phyloP scores from a whole-genome alignment of 2,329 filamentous ascomycete genomes.

The Monosporascus sp. region DNA sequence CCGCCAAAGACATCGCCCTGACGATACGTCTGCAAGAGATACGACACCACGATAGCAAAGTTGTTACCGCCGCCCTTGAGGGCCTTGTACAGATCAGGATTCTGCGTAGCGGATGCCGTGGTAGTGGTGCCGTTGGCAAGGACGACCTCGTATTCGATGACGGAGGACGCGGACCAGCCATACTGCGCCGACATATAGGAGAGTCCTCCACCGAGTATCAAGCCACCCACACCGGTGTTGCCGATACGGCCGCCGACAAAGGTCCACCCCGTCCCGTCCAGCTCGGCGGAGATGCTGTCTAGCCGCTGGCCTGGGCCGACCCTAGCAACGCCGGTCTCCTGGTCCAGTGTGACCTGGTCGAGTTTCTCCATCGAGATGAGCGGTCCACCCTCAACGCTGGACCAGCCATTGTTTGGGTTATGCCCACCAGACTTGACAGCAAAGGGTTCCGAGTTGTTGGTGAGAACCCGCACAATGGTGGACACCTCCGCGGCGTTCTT shows the following conservation, averaged over 20 bases:
- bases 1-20: constrained; percentile 39
- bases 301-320: constrained; percentile 43
- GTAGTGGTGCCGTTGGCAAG: constrained; percentile 44
- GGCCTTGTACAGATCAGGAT: constrained; percentile 46
- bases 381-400: constrained; percentile 43
- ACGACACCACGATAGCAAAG: constrained; percentile 45
- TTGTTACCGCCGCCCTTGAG: constrained; percentile 54
- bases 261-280: constrained; percentile 38
- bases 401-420: constrained; percentile 47
- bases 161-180: constrained; percentile 47
- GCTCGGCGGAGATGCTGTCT: constrained; percentile 32
- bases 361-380: constrained; percentile 43
- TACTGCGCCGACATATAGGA: constrained; percentile 46
- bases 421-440: constrained; percentile 55
- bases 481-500: constrained; percentile 47
- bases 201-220: constrained; percentile 49
- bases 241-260: constrained; percentile 40
- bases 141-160: constrained; percentile 47
- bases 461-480: constrained; percentile 43
- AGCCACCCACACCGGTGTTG: constrained; percentile 40
- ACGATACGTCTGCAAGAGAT: constrained; percentile 36
- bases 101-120: constrained; percentile 34
- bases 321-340: constrained; percentile 31
- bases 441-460: constrained; percentile 41
- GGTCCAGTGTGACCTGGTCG: constrained; percentile 34